phyloP scores from a whole-genome alignment of 768 basidiomycete species.

The Tricholoma furcatifolium region DNA sequence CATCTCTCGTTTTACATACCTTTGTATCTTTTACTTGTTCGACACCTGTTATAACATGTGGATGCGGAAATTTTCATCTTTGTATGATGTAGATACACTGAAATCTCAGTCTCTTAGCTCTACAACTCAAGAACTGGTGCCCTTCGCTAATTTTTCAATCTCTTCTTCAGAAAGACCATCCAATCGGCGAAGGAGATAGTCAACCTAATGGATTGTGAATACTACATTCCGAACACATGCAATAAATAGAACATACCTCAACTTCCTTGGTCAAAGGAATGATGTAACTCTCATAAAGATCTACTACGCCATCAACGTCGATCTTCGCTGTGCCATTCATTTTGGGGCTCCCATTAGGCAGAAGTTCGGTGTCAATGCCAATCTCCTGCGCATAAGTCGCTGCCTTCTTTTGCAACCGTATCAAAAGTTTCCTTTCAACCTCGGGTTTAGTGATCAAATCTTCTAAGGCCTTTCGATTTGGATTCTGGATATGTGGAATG shows the following conservation, averaged over 20 bases:
- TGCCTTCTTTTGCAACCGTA: slow-evolving; percentile 84
- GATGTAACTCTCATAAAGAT: slow-evolving; percentile 91
- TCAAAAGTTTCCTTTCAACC: slow-evolving; percentile 83
- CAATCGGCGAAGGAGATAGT: slow-evolving; percentile 89
- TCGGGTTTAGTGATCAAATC: slow-evolving; percentile 96
- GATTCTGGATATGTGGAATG: slow-evolving; percentile 85
- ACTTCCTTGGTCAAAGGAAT: slow-evolving; percentile 98
- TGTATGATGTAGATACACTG: background rate
- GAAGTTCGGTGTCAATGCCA: slow-evolving; percentile 54
- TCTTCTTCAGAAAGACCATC: slow-evolving; percentile 83
- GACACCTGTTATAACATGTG: background rate
- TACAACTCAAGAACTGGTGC: background rate
- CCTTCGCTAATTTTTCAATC: slow-evolving; percentile 57
- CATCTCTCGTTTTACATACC: slow-evolving; percentile 1
- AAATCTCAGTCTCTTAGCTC: no score
- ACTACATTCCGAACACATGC: background rate
- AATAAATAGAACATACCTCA: slow-evolving; percentile 60
- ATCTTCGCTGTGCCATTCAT: slow-evolving; percentile 58
- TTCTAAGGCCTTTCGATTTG: slow-evolving; percentile 76
- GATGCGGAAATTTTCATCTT: background rate
- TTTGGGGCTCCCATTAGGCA: slow-evolving; percentile 12
- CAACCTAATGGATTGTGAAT: slow-evolving; percentile 57
- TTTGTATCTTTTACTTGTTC: slow-evolving; percentile 8
- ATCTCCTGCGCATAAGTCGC: slow-evolving; percentile 81
- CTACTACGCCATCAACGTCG: slow-evolving; percentile 89